phyloP scores from a whole-genome alignment of 768 basidiomycete genomes.

The Rhodocollybia butyracea region DNA sequence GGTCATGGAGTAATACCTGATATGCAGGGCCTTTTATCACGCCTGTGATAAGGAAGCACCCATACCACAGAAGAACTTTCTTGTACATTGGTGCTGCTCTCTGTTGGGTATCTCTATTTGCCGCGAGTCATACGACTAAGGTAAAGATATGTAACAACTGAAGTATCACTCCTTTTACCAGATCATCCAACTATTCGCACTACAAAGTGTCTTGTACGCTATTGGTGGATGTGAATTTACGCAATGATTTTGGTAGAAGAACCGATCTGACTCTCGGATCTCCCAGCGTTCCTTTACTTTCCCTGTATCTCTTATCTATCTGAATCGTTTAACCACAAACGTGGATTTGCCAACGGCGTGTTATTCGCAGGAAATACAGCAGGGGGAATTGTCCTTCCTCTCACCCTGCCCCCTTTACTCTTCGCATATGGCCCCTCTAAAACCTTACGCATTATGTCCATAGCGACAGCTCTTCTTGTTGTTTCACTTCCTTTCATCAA shows the following conservation, averaged over 20 bases:
- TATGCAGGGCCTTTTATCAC: background rate
- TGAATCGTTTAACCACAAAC: conserved; percentile 28
- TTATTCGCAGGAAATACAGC: conserved; percentile 25
- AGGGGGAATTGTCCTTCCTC: conserved; percentile 25
- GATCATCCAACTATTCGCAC: conserved; percentile 20
- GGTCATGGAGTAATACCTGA: too few relatives aligned
- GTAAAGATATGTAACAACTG: too few relatives aligned
- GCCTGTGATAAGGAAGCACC: conserved; percentile 20
- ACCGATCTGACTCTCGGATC: too few relatives aligned
- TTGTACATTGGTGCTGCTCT: conserved; percentile 22
- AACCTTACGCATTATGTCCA: conserved; percentile 22
- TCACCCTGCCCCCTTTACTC: conserved; percentile 24
- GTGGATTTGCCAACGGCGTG: conserved; percentile 29
- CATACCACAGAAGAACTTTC: conserved; percentile 13
- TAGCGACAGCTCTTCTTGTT: conserved; percentile 16
- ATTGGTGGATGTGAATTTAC: too few relatives aligned
- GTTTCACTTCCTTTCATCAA: conserved; percentile 23
- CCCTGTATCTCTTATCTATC: conserved; percentile 24
- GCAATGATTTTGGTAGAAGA: too few relatives aligned
- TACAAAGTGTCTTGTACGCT: conserved; percentile 25
- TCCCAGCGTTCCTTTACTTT: conserved; percentile 21
- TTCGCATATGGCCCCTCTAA: conserved; percentile 15
- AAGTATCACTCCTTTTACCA: too few relatives aligned
- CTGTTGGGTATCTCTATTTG: conserved; percentile 20
- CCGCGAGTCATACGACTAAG: conserved; percentile 22